Evolutionary conservation across 23 red algal species (phyloP), one percentile per base, ranked within the genome.

Genomic region (Pyropia yezoensis): DNA sequence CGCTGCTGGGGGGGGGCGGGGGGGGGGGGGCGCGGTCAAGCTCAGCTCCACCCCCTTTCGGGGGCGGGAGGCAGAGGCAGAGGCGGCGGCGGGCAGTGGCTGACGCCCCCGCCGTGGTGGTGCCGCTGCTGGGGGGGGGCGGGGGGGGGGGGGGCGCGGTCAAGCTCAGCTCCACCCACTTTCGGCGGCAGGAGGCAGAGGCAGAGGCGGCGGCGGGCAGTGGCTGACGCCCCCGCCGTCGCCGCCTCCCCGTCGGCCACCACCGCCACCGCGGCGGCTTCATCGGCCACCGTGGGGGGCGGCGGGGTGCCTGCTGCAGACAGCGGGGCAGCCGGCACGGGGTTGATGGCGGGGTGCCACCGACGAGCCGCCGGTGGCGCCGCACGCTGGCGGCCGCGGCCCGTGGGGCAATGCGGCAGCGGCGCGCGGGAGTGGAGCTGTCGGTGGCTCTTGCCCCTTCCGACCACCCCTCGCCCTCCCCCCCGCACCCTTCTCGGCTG

Each of bases 1-100:
- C 74, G 34, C 63, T 96, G 23, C 49, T 96, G 25, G 67, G 72
- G 24, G 69, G 73, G 13, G 6, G 2, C 6, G 30, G 65, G 39
- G 50, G 78, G 50, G 78, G 56, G 18, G 65, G 50, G 57, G 18
- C 6, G 18, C 55, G 4, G 55, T 22, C 29, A 93, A 93, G 60
- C 57, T 93, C 18, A 93, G 88, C 59, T 93, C 88, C 30, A 79
- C 78, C 22, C 65, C 47, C 60, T 59, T 93, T 18, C 79, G 88
- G 34, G 58, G 66, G 73, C 54, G n/a, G 59, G 74, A 88, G 53
- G 61, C 24, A 13, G 49, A 7, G 28, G 32, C n/a, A 16, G 62
- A 66, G 28, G 63, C 20, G 9, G 66, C 30, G 15, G 65, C 49
- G 18, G 65, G 53, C 27, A 27, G 14, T 7, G 23, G 1, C 65